These are phyloP conservation scores for Pyrenochaeta sp. DNA, from an alignment of 2,329 filamentous ascomycete genomes.

Conservation along the genomic window DNA sequence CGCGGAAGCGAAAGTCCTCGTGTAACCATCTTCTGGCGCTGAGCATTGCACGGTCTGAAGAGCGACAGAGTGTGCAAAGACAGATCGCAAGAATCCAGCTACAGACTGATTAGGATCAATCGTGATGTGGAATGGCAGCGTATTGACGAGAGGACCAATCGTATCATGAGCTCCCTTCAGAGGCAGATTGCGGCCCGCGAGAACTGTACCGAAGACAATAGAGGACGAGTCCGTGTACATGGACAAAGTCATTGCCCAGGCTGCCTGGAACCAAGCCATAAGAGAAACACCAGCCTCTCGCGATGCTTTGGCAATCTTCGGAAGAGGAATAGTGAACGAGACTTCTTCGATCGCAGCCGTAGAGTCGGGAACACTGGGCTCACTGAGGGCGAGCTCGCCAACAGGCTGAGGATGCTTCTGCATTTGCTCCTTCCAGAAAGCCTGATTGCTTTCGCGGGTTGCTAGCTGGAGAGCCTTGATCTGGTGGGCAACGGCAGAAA, in stretches of 20 bases:
- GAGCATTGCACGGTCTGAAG: slow-evolving; percentile 15
- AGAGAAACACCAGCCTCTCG: slow-evolving; percentile 10
- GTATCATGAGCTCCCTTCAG: slow-evolving; percentile 33
- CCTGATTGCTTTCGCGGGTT: slow-evolving; percentile 1
- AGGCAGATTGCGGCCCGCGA: slow-evolving; percentile 47
- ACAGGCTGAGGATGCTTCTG: slow-evolving; percentile 8
- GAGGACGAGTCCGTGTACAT: slow-evolving; percentile 39
- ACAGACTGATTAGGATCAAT: slow-evolving; percentile 4
- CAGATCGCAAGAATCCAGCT: slow-evolving; percentile 5
- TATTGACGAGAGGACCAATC: slow-evolving; percentile 48
- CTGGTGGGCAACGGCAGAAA: slow-evolving; percentile 8
- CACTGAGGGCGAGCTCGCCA: slow-evolving; percentile 7
- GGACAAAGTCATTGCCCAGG: slow-evolving; percentile 48
- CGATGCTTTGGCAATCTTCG: slow-evolving; percentile 5
- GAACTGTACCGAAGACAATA: slow-evolving; percentile 45
- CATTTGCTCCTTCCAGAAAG: slow-evolving; percentile 15
- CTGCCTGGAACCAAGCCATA: slow-evolving; percentile 37
- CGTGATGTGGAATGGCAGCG: slow-evolving; percentile 16
- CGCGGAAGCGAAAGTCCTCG: slow-evolving; percentile 13
- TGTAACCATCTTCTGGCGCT: slow-evolving; percentile 15
- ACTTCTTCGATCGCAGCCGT: slow-evolving; percentile 1
- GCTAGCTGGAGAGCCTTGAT: slow-evolving; percentile 3
- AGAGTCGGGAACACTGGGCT: slow-evolving; percentile 5
- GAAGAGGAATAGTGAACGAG: slow-evolving; percentile 1
- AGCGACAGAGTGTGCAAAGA: slow-evolving; percentile 10